Base-by-base conservation (phyloP, 305 asterid species). In the Fraxinus nigra region DNA sequence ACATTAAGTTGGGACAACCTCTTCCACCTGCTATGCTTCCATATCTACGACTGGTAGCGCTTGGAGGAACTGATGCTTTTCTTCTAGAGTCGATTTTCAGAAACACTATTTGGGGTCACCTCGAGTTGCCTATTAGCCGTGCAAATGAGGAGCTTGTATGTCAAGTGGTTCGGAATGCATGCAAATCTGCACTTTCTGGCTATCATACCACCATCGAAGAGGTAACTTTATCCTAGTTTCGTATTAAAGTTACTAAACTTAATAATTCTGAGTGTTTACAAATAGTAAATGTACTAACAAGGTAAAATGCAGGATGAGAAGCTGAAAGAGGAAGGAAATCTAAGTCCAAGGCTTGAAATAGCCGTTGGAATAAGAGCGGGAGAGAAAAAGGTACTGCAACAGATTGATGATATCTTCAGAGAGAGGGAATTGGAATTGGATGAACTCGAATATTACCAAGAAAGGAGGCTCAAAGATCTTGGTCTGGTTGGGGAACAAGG, bases 401-500 rank as follows among this genome's bases (percentile, higher is more conserved):
- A 95, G 81, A 90, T 94, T 6, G 93, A 89, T 59, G 87, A 86
- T 18, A 86, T 93, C 35, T 95, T 94, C 67, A 80, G 80, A 69
- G 98, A 89, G 37, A 91, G 95, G 61, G 99, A 95, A 81, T 1
- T 84, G 32, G 97, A 94, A 89, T 83, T 95, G 51, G 94, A 91
- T 86, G 87, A 82, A 51, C 89, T 95, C n/a, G 99, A 95, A 80
- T 94, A 95, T 85, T 91, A 93, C 87, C 98, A 93, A 83, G 98
- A 94, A 85, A 90, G 98, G 83, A 87, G 99, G 88, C 93, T 92
- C 59, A 93, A 96, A 81, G 97, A 93, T 87, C 98, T 93, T 86
- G 98, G 97, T 75, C 88, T 95, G 28, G 95, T 92, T 74, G 99
- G 99, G 74, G 97, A 96, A 77, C 97, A 94, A 90, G 98, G 98